Evolutionary conservation across 768 basidiomycete species (phyloP).

Genomic region (Russula vinacea): DNA sequence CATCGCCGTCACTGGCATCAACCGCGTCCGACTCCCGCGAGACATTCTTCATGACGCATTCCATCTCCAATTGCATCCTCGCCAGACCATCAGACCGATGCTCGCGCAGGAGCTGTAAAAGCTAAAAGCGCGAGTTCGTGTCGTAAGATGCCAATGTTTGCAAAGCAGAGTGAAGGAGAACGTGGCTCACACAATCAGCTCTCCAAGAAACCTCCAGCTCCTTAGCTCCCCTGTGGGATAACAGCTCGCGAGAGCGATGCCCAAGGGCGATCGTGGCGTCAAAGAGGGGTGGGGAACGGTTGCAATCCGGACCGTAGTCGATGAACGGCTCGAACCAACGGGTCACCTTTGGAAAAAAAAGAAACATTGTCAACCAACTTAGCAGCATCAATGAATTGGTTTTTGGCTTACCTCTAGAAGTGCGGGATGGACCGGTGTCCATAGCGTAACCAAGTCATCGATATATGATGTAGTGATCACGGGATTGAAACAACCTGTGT

Average conservation of each 20-base stretch:
- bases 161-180: too few species aligned
- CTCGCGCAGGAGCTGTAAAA: slow-evolving; percentile 3
- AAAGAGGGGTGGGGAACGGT: slow-evolving; percentile 9
- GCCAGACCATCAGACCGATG: not conserved
- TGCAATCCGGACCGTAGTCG: slow-evolving; percentile 20
- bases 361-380: not conserved
- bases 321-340: slow-evolving; percentile 24
- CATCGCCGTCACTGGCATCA: too few species aligned
- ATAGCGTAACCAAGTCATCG: slow-evolving; percentile 4
- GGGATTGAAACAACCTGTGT: slow-evolving; percentile 1
- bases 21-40: not conserved
- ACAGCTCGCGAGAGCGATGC: slow-evolving; percentile 10
- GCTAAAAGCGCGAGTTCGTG: not conserved
- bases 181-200: not conserved
- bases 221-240: not conserved
- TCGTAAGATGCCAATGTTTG: not conserved
- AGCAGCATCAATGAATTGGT: not conserved
- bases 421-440: slow-evolving; percentile 10
- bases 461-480: slow-evolving; percentile 14
- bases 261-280: slow-evolving; percentile 19
- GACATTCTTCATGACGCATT: not conserved
- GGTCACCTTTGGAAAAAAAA: slow-evolving; percentile 3
- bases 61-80: slow-evolving; percentile 11
- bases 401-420: slow-evolving; percentile 12
- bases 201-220: not conserved